These are phyloP conservation scores for Lipomyces mesembrius DNA, from an alignment of 805 yeast species.

Conservation along the genomic window DNA sequence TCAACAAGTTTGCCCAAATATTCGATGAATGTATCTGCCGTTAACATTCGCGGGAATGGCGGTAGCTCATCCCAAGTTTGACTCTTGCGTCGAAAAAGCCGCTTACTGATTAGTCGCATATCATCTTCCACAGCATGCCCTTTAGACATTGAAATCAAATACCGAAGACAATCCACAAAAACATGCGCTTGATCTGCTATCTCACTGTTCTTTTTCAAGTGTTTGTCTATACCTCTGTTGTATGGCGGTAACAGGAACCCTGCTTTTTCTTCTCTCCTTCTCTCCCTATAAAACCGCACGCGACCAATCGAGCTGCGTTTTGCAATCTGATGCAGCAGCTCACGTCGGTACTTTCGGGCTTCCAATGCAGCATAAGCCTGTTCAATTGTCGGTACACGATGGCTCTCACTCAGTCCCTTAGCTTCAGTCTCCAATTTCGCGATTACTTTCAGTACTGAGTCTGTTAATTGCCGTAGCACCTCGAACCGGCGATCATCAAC, in stretches of 20 bases:
- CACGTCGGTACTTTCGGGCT: background rate
- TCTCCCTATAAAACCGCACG: background rate
- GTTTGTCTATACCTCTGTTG: background rate
- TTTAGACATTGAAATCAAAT: slow-evolving; percentile 1
- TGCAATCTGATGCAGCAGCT: background rate
- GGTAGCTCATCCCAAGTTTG: slow-evolving; percentile 13
- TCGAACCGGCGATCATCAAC: background rate
- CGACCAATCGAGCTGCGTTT: background rate
- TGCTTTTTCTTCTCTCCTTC: background rate
- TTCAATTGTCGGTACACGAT: background rate
- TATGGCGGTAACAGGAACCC: background rate
- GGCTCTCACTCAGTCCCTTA: background rate
- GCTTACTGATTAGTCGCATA: background rate
- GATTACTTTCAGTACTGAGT: background rate
- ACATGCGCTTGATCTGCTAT: background rate
- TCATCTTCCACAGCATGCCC: background rate
- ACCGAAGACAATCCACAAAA: background rate
- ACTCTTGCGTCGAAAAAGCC: background rate
- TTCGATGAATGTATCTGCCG: slow-evolving; percentile 4
- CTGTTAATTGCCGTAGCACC: background rate
- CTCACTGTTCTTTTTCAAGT: background rate
- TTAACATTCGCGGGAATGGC: slow-evolving; percentile 9
- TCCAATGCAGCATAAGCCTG: slow-evolving; percentile 4
- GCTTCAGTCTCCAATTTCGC: background rate
- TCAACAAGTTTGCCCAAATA: slow-evolving; percentile 12